Percentiles rank a stretch among this genome's conserved stretches.
phyloP scores from a whole-genome alignment of 805 yeast genomes.

The Pichia cabralensis region DNA sequence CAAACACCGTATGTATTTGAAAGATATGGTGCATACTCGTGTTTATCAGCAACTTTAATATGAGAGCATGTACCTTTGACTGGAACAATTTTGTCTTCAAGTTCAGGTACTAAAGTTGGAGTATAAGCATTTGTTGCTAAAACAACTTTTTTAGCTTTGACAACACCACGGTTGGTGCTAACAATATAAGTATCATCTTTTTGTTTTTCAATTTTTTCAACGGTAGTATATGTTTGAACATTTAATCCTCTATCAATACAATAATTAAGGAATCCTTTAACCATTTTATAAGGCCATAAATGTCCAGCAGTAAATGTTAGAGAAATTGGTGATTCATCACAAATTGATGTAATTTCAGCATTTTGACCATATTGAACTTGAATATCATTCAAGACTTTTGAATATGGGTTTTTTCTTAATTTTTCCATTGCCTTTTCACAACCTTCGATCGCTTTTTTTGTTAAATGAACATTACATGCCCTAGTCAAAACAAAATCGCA shows the following conservation, averaged over 20 bases:
- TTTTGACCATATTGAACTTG: constrained; percentile 25
- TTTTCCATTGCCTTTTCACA: constrained; percentile 20
- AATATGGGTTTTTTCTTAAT: constrained; percentile 22
- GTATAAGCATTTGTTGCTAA: constrained; percentile 27
- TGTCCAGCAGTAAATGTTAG: constrained; percentile 32
- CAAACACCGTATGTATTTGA: constrained; percentile 27
- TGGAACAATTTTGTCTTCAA: constrained; percentile 24
- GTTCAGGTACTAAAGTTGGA: constrained; percentile 13
- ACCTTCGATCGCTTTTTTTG: constrained; percentile 13
- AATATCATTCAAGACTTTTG: constrained; percentile 18
- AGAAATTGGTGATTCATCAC: constrained; percentile 21
- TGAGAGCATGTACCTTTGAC: constrained; percentile 26
- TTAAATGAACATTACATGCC: constrained; percentile 16
- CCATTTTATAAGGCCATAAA: constrained; percentile 36
- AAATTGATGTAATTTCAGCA: constrained; percentile 23
- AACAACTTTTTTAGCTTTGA: constrained; percentile 25
- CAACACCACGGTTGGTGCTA: constrained; percentile 15
- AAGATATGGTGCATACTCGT: constrained; percentile 21
- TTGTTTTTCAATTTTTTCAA: constrained; percentile 16
- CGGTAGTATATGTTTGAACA: constrained; percentile 32
- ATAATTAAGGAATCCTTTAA: constrained; percentile 26
- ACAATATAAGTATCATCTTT: constrained; percentile 22
- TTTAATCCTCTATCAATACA: constrained; percentile 28
- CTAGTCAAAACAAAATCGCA: constrained; percentile 30
- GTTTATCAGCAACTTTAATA: constrained; percentile 13